A percentile compares a stretch with the other conserved stretches of the same genome.
Evolutionary conservation across 140 eudicot species (phyloP).

Genomic region (Erigeron philadelphicus): DNA sequence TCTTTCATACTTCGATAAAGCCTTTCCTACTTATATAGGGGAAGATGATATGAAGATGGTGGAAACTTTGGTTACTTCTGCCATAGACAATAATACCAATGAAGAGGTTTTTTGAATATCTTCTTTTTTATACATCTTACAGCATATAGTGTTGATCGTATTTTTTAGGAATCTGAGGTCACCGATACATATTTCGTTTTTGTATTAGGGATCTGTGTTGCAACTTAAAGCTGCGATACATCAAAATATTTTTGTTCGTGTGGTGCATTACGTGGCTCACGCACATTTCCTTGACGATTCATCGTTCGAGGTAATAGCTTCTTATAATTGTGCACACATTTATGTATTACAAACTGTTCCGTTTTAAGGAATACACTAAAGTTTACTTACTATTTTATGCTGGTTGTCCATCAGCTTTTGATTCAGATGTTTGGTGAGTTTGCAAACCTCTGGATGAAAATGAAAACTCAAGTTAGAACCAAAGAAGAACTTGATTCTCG

Average conservation of each 20-base stretch:
- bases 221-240: slow-evolving; percentile 50
- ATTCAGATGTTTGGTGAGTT: slow-evolving; percentile 57
- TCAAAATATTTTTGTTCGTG: slow-evolving; percentile 49
- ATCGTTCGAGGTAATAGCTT: slow-evolving; percentile 49
- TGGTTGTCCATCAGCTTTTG: slow-evolving; percentile 37
- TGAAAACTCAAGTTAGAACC: slow-evolving; percentile 49
- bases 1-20: slow-evolving; percentile 36
- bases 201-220: slow-evolving; percentile 45
- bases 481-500: slow-evolving; percentile 53
- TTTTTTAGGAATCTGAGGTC: background rate
- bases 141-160: background rate
- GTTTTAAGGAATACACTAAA: background rate
- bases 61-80: slow-evolving; percentile 42
- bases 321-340: background rate
- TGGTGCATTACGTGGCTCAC: slow-evolving; percentile 48
- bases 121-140: background rate
- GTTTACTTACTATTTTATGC: slow-evolving; percentile 17
- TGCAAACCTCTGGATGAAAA: slow-evolving; percentile 59
- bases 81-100: slow-evolving; percentile 27
- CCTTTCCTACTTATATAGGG: slow-evolving; percentile 43
- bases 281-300: slow-evolving; percentile 49
- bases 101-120: slow-evolving; percentile 37
- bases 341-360: background rate
- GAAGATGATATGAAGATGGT: slow-evolving; percentile 43
- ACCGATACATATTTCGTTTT: slow-evolving; percentile 17